Evolutionary conservation across 192 early-diverging fungal genomes (phyloP).

Genomic region (Spizellomyces sp.): DNA sequence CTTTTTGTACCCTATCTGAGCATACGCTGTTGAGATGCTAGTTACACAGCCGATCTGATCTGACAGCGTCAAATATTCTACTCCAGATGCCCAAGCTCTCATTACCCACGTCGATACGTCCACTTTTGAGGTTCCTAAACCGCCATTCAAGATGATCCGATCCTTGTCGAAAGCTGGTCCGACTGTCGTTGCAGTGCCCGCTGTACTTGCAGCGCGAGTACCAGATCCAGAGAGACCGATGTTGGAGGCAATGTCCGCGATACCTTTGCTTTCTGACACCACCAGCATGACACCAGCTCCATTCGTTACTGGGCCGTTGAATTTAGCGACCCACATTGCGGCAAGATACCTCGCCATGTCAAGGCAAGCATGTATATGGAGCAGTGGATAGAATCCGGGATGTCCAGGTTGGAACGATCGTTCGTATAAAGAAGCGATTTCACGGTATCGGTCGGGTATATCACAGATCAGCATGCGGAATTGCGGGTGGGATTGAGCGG

Average conservation of each 20-base stretch:
- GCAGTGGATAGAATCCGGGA: conserved; percentile 53
- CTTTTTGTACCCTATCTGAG: conserved; percentile 55
- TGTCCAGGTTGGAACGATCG: conserved; percentile 34
- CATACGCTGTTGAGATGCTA: conserved; percentile 61
- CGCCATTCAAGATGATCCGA: conserved; percentile 21
- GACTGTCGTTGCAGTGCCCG: conserved; percentile 5
- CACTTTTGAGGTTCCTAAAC: conserved; percentile 22
- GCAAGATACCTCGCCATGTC: conserved; percentile 68
- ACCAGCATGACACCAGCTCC: conserved; percentile 46
- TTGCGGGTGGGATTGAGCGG: conserved; percentile 11
- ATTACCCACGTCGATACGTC: conserved; percentile 70
- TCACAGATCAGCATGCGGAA: conserved; percentile 51
- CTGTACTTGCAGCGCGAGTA: conserved; percentile 15
- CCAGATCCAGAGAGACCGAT: conserved; percentile 21
- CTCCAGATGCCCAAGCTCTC: conserved; percentile 50
- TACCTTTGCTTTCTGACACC: conserved; percentile 28
- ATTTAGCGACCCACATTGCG: conserved; percentile 42
- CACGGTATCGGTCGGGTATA: conserved; percentile 68
- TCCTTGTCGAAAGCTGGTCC: conserved; percentile 26
- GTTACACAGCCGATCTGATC: conserved; percentile 62
- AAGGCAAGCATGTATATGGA: conserved; percentile 68
- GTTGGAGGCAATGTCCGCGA: conserved; percentile 35
- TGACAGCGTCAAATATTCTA: conserved; percentile 56
- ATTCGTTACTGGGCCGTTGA: conserved; percentile 39
- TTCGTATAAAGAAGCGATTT: conserved; percentile 65